Percentiles rank a stretch among this genome's conserved stretches.
phyloP scores from a whole-genome alignment of 176 grass and related monocot species.

The Oryza glaberrima region DNA sequence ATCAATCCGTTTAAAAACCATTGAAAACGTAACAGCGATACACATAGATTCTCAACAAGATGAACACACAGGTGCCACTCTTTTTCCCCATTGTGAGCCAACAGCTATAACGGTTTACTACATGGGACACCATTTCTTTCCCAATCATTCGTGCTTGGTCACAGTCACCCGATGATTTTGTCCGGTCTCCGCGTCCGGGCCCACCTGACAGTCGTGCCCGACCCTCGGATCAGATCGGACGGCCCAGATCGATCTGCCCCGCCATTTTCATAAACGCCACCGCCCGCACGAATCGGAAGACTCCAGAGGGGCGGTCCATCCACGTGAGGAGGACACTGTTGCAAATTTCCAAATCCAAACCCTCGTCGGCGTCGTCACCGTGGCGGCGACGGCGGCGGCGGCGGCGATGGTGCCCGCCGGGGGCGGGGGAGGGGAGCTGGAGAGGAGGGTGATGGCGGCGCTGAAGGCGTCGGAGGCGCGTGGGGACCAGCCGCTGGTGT shows the following conservation, averaged over 20 bases:
- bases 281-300: not conserved
- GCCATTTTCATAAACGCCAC: not conserved
- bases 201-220: not conserved
- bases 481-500: conserved; percentile 72
- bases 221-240: conserved; percentile 3
- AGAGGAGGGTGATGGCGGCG: conserved; percentile 74
- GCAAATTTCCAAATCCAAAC: conserved; percentile 44
- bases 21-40: no score
- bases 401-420: conserved; percentile 15
- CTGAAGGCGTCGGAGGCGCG: conserved; percentile 85
- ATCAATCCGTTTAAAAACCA: not conserved
- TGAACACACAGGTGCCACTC: not conserved
- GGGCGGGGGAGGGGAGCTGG: conserved; percentile 42
- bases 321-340: not conserved
- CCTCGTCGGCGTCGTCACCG: conserved; percentile 50
- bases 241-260: conserved; percentile 3
- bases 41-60: no score
- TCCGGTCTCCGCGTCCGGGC: not conserved
- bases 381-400: not conserved
- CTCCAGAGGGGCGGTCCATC: no score
- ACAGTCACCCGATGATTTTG: not conserved
- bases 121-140: not conserved
- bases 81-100: not conserved
- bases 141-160: no score
- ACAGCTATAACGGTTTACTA: not conserved